Percentiles rank a stretch among this genome's conserved stretches.
Conservation (phyloP, 2,329 filamentous ascomycete genomes). For the Colletotrichum sp. region DNA sequence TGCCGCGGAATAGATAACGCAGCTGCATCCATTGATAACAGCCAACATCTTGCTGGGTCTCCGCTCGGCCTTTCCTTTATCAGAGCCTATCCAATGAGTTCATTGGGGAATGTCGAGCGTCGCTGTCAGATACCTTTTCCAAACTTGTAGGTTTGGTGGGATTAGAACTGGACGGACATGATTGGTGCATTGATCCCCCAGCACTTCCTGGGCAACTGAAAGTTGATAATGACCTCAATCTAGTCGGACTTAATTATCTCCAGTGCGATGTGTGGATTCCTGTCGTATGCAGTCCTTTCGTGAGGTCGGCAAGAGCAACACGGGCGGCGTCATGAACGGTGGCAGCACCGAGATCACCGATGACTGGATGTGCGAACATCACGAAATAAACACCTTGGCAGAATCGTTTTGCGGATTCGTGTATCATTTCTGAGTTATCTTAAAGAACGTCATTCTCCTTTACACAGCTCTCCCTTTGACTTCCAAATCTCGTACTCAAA, state of each 20-base stretch:
- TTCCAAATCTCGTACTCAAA: background rate
- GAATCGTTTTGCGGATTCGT: background rate
- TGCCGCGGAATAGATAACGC: background rate
- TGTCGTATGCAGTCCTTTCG: no score
- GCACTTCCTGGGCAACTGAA: background rate
- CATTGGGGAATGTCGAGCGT: background rate
- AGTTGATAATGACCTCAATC: fast-evolving
- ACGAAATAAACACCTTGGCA: background rate
- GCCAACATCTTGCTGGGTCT: background rate
- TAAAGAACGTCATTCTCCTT: background rate
- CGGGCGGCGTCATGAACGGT: background rate
- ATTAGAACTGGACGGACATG: background rate
- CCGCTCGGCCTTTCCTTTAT: background rate
- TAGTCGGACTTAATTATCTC: background rate
- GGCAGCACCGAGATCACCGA: background rate
- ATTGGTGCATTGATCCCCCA: background rate
- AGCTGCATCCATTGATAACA: background rate
- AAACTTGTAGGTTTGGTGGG: background rate
- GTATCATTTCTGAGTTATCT: background rate
- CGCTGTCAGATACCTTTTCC: background rate
- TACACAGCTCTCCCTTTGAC: background rate
- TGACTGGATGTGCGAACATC: background rate
- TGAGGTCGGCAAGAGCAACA: background rate
- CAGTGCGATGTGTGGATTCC: background rate
- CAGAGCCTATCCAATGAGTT: background rate